phyloP scores from a whole-genome alignment of 1,284 basidiomycete genomes.

The Apiotrichum porosum region DNA sequence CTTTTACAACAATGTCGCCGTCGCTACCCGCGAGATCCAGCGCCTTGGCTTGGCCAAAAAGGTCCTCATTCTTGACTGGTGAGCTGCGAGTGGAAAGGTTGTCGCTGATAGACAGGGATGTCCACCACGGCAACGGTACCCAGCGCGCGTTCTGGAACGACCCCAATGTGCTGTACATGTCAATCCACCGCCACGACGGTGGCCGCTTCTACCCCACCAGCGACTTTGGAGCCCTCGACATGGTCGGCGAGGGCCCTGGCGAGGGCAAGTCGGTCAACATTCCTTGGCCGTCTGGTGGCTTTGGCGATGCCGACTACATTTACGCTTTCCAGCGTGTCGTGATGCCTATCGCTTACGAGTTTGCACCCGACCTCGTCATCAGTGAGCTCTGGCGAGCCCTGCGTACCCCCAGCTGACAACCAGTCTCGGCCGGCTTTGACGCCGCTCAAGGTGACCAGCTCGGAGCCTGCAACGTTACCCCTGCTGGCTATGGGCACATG shows the following conservation, averaged over 20 bases:
- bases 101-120: slow-evolving; percentile 63
- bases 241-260: slow-evolving; percentile 76
- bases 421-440: slow-evolving; percentile 97
- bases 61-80: slow-evolving; percentile 95
- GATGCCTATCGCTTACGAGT: slow-evolving; percentile 97
- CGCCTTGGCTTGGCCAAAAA: slow-evolving; percentile 64
- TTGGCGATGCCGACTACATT: slow-evolving; percentile 93
- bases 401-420: background rate
- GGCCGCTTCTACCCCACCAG: slow-evolving; percentile 90
- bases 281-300: slow-evolving; percentile 84
- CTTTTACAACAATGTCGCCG: slow-evolving; percentile 97
- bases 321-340: slow-evolving; percentile 93
- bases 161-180: slow-evolving; percentile 87
- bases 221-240: slow-evolving; percentile 77
- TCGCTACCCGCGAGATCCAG: slow-evolving; percentile 77
- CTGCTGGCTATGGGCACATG: slow-evolving; percentile 97
- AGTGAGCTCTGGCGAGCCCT: slow-evolving; percentile 55
- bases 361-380: slow-evolving; percentile 90
- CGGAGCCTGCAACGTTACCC: slow-evolving; percentile 84
- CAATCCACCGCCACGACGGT: slow-evolving; percentile 88
- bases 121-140: slow-evolving; percentile 98
- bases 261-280: slow-evolving; percentile 91
- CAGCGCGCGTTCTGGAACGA: slow-evolving; percentile 93
- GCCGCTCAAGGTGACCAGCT: slow-evolving; percentile 89
- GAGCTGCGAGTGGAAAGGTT: slow-evolving; percentile 34